Percentiles rank a stretch among this genome's conserved stretches.
Conservation (phyloP, 768 basidiomycete genomes). For the Termitomyces titanicus region DNA sequence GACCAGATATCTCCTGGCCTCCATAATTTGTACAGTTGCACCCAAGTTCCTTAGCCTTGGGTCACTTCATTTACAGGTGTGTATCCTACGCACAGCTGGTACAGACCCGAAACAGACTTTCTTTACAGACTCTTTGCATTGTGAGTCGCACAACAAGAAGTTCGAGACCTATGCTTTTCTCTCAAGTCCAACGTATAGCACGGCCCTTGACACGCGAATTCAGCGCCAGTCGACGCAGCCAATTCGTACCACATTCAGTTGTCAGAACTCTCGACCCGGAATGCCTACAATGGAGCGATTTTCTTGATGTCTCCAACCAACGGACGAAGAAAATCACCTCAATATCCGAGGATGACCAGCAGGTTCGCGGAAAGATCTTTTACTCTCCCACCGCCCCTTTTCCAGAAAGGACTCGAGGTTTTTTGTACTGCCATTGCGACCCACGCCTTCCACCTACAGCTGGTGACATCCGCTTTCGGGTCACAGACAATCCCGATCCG, state of each 20-base stretch:
- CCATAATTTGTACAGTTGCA: too few relatives aligned
- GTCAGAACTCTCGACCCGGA: neutral
- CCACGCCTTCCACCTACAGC: too few relatives aligned
- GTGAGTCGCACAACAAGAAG: too few relatives aligned
- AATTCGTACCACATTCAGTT: neutral
- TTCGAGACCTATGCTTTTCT: too few relatives aligned
- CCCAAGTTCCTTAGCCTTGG: too few relatives aligned
- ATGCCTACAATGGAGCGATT: neutral
- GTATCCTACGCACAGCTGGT: too few relatives aligned
- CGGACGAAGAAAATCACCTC: accelerated
- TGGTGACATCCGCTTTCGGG: too few relatives aligned
- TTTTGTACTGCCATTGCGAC: conserved; percentile 17
- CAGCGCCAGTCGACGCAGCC: neutral
- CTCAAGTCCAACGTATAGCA: neutral
- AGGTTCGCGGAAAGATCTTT: accelerated
- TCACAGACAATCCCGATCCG: conserved; percentile 8
- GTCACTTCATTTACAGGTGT: too few relatives aligned
- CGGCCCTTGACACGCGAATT: neutral
- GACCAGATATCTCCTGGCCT: too few relatives aligned
- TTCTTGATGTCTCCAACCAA: too few relatives aligned
- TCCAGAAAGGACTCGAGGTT: conserved; percentile 8
- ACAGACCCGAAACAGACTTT: too few relatives aligned
- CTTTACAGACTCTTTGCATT: too few relatives aligned
- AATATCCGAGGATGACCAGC: neutral
- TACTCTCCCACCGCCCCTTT: neutral